Evolutionary conservation across 495 filamentous ascomycete species (phyloP).

Genomic region (Tuber calosporum): DNA sequence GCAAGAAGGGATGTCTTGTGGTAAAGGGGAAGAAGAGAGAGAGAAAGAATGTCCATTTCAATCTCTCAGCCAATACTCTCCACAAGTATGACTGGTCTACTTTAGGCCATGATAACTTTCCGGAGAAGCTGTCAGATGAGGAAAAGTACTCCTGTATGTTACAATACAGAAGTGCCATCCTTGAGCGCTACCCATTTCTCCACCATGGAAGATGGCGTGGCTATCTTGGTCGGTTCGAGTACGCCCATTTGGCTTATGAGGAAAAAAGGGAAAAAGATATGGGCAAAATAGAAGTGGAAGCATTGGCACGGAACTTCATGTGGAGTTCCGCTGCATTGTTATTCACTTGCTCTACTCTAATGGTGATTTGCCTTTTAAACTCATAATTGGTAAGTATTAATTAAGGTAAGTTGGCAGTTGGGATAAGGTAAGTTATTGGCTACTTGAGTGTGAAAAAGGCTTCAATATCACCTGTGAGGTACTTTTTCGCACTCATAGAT

Average conservation of each 20-base stretch:
- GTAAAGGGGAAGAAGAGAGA: background rate
- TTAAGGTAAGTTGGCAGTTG: background rate
- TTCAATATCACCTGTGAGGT: background rate
- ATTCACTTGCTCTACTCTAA: background rate
- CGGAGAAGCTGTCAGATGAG: background rate
- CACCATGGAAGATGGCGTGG: accelerated
- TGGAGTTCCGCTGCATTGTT: background rate
- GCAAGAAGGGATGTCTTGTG: background rate
- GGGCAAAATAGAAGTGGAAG: background rate
- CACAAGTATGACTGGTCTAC: background rate
- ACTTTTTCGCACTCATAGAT: background rate
- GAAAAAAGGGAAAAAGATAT: background rate
- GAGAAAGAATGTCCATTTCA: background rate
- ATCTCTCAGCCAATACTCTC: background rate
- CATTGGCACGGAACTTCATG: accelerated
- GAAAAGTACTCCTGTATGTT: background rate
- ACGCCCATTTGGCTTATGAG: background rate
- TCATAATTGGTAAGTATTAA: background rate
- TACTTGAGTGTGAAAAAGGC: background rate
- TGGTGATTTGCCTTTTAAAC: background rate
- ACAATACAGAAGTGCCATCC: background rate
- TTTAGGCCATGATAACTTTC: background rate
- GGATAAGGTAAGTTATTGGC: background rate
- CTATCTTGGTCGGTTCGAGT: background rate
- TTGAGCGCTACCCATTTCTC: background rate